Evolutionary conservation across 352 stramenopile species (phyloP).

Genomic region (Globisporangium camurandrum): DNA sequence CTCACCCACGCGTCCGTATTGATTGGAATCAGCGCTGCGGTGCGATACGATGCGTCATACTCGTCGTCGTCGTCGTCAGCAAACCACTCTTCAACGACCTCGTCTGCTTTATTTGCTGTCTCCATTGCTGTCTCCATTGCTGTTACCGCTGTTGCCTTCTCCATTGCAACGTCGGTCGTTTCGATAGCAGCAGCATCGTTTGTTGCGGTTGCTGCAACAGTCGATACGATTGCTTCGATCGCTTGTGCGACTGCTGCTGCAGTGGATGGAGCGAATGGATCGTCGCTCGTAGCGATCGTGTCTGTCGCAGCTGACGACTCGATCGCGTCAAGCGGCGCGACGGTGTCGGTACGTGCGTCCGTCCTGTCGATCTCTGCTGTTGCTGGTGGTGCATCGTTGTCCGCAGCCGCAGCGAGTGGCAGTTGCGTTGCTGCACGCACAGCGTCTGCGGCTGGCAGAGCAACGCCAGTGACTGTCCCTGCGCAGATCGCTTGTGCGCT

Average conservation of each 20-base stretch:
- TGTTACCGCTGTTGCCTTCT: no score
- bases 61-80: constrained; percentile 6
- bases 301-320: not conserved
- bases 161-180: no score
- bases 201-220: not conserved
- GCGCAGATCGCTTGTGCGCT: not conserved
- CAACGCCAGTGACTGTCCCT: no score
- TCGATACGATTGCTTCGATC: not conserved
- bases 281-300: no score
- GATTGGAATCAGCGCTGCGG: constrained; percentile 8
- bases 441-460: not conserved
- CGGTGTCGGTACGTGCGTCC: not conserved
- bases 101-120: no score
- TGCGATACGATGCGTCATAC: constrained; percentile 5
- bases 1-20: constrained; percentile 2
- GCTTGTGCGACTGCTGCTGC: no score
- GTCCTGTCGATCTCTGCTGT: not conserved
- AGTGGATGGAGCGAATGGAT: not conserved
- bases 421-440: not conserved
- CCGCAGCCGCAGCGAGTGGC: not conserved
- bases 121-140: no score
- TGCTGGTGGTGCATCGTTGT: not conserved
- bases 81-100: constrained; percentile 13
- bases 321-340: not conserved
- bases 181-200: no score